Evolutionary conservation across 257 asterid species (phyloP).

Genomic region (Plantago elongata): DNA sequence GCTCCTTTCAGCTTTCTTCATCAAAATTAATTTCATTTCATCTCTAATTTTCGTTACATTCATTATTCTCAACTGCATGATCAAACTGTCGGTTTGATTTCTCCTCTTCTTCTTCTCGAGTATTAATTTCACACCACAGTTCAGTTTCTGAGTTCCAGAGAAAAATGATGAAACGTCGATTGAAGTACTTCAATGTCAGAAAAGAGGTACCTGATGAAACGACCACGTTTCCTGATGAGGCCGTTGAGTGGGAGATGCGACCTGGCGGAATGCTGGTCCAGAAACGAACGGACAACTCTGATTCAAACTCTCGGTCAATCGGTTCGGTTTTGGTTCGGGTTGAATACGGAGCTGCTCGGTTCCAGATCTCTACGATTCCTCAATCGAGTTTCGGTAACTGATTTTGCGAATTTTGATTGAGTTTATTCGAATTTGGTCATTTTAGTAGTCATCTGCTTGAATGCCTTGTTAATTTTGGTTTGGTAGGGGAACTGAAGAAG

Average conservation of each 20-base stretch:
- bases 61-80: background rate
- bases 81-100: background rate
- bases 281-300: constrained; percentile 36
- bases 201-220: constrained; percentile 4
- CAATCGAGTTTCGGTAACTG: constrained; percentile 50
- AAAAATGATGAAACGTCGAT: constrained; percentile 35
- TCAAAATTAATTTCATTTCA: too few relatives aligned
- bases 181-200: constrained; percentile 24
- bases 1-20: background rate
- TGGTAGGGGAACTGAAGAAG: constrained; percentile 66
- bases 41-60: constrained; percentile 15
- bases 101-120: too few relatives aligned
- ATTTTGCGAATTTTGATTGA: too few relatives aligned
- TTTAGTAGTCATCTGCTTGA: too few relatives aligned
- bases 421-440: too few relatives aligned
- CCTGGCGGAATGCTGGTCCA: constrained; percentile 81
- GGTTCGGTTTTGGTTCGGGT: constrained; percentile 46
- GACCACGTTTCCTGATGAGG: constrained; percentile 29
- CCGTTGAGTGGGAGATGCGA: constrained; percentile 59
- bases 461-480: background rate
- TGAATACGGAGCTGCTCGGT: constrained; percentile 36
- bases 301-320: constrained; percentile 29
- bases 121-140: background rate
- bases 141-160: background rate
- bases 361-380: constrained; percentile 45